These are phyloP conservation scores for Eutrema japonicum DNA, from an alignment of 345 rosid species.

Conservation along the genomic window DNA sequence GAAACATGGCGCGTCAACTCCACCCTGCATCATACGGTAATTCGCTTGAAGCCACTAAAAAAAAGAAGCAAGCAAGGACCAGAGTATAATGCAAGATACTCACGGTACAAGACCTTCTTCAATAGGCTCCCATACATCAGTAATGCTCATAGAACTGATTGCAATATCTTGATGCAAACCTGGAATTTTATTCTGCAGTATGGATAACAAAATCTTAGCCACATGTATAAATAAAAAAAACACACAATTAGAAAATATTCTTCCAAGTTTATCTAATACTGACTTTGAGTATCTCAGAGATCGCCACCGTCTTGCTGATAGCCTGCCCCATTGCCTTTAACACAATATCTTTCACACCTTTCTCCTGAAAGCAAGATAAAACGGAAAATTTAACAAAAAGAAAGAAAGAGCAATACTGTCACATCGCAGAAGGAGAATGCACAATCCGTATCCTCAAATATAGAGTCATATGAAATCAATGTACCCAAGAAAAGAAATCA, in stretches of 20 bases:
- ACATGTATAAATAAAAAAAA: not conserved
- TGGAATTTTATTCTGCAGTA: constrained; percentile 70
- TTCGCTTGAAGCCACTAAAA: not conserved
- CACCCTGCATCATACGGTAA: constrained; percentile 68
- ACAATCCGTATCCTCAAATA: constrained; percentile 1
- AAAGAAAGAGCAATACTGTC: not conserved
- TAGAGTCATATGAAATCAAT: no score
- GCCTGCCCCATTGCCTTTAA: constrained; percentile 98
- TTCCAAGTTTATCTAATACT: not conserved
- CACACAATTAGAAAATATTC: not conserved
- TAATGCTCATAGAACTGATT: constrained; percentile 87
- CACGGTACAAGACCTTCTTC: constrained; percentile 97
- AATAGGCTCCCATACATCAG: constrained; percentile 93
- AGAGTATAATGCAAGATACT: constrained; percentile 39
- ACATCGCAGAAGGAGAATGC: not conserved
- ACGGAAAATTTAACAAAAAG: not conserved
- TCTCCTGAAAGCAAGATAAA: constrained; percentile 55
- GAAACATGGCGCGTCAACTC: constrained; percentile 94
- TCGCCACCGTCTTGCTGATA: constrained; percentile 83
- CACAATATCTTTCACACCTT: constrained; percentile 66
- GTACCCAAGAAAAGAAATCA: no score
- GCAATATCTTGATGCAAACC: constrained; percentile 86
- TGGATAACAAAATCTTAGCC: constrained; percentile 17
- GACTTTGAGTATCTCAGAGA: constrained; percentile 85
- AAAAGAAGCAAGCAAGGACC: not conserved